Base-by-base conservation (phyloP, 495 filamentous ascomycete species). In the Penicillium lagena region DNA sequence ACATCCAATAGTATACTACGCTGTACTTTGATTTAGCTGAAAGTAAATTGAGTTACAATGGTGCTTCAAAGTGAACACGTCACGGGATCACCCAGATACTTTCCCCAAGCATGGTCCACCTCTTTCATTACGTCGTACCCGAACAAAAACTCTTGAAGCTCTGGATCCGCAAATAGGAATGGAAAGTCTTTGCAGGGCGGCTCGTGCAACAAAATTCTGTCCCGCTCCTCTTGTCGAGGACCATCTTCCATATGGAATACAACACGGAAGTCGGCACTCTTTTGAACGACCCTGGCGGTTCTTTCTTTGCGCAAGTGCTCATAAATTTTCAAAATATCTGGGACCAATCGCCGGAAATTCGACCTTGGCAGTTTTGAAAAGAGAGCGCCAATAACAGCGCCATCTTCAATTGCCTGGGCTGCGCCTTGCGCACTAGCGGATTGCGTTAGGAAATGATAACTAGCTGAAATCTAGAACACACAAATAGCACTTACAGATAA, bases 221-320 rank as follows among this genome's bases (percentile, higher is more conserved):
- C 40, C 11, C 40, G 40, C 15, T 33, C 40, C 12, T 42, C 12
- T 14, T 42, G 40, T 7, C 15, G n/a, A 27, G 30, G 40, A 9
- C 40, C 40, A 22, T 42, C 40, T 17, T 42, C 40, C 40, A 42
- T 22, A 22, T 42, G 40, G 12, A 42, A 42, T 7, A 42, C 14
- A 14, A 22, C 29, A 7, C 40, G 29, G 17, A 42, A 32, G 12
- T 42, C 40, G n/a, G 40, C 40, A 42, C 40, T 42, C 15, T 42
- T 42, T 10, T 42, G 40, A n/a, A 42, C 40, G 17, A 42, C 12
- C 7, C 11, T n/a, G 12, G 40, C 40, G n/a, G 40, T 42, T 33
- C 12, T 34, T 11, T 42, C 40, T 7, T 33, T 31, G 2, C 40
- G 40, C 17, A 42, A 13, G 13, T 33, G 40, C 14, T 42, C 40